phyloP scores from a whole-genome alignment of 257 asterid species.

The Cordia subcordata region DNA sequence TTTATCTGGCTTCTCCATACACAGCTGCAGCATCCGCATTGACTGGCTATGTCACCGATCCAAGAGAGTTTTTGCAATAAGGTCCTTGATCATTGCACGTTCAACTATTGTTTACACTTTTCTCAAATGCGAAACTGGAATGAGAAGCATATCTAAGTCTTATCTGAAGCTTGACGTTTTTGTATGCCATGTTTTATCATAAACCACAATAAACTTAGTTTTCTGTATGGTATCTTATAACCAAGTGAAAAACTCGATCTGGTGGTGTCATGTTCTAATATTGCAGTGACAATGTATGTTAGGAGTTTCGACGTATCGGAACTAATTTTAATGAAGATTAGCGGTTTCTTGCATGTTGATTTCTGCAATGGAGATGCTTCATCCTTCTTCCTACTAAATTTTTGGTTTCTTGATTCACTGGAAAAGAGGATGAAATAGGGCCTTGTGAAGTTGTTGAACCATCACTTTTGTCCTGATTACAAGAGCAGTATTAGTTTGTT shows the following conservation, averaged over 20 bases:
- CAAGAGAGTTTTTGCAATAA: constrained; percentile 78
- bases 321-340: no score
- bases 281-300: background rate
- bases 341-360: no score
- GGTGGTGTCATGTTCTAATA: background rate
- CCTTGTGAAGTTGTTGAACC: no score
- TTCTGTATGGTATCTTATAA: no score
- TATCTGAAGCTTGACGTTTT: background rate
- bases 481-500: no score
- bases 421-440: no score
- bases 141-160: background rate
- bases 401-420: no score
- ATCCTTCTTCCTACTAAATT: no score
- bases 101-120: background rate
- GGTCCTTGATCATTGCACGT: background rate
- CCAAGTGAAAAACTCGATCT: background rate
- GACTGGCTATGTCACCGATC: constrained; percentile 88
- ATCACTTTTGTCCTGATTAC: no score
- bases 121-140: constrained; percentile 6
- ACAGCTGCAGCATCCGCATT: constrained; percentile 95
- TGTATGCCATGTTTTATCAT: background rate
- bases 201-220: background rate
- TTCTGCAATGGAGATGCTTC: no score
- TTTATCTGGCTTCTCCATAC: constrained; percentile 95
- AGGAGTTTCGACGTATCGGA: no score